Conservation (phyloP, 805 yeast species). For the Candida xiaguanensis region DNA sequence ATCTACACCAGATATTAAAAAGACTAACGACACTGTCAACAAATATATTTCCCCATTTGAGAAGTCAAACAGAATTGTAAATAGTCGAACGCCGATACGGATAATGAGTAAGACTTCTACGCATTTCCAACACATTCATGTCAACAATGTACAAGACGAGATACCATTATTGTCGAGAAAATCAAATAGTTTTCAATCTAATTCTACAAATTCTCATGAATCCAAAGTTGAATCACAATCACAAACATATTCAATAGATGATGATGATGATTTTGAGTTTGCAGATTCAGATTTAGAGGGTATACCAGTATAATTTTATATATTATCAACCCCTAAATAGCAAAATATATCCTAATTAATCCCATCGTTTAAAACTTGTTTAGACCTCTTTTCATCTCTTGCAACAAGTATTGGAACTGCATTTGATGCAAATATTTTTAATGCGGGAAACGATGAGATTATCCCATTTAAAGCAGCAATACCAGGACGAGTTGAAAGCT, state of each 20-base stretch:
- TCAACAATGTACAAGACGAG: neutral
- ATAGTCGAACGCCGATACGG: conserved; percentile 5
- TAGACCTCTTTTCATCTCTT: conserved; percentile 25
- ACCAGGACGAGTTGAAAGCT: conserved; percentile 50
- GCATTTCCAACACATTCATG: conserved; percentile 8
- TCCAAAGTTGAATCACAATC: neutral
- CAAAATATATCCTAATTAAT: neutral
- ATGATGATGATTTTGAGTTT: conserved; percentile 12
- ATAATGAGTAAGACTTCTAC: conserved; percentile 9
- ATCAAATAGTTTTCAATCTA: conserved; percentile 4
- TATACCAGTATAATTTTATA: conserved; percentile 8
- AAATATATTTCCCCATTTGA: neutral
- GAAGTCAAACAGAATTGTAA: neutral
- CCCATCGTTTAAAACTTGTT: neutral
- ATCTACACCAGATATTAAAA: neutral
- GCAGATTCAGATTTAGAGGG: conserved; percentile 16
- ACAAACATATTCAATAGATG: neutral
- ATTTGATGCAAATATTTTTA: conserved; percentile 56
- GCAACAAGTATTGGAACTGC: conserved; percentile 56
- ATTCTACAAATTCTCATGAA: neutral
- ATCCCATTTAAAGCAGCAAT: conserved; percentile 57
- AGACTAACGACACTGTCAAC: neutral
- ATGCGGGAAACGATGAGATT: conserved; percentile 55
- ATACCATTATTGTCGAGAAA: neutral
- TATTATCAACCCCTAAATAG: neutral